A percentile compares a stretch with the other conserved stretches of the same genome.
Evolutionary conservation across 257 asterid species (phyloP).

Genomic region (Avicennia marina): DNA sequence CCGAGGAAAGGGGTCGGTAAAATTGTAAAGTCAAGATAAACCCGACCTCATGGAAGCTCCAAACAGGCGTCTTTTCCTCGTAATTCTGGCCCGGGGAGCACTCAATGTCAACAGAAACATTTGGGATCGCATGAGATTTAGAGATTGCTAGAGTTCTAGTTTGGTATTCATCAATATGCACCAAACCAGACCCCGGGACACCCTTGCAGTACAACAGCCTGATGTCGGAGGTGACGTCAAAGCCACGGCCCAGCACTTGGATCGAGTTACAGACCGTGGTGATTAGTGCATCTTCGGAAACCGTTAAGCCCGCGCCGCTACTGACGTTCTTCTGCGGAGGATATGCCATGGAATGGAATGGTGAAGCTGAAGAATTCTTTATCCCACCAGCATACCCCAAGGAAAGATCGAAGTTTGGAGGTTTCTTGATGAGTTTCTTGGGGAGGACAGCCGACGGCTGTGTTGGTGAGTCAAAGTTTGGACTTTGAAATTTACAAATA

Average conservation of each 20-base stretch:
- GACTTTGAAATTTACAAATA: too few relatives aligned
- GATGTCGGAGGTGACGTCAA: slow-evolving; percentile 96
- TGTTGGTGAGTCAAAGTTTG: slow-evolving; percentile 77
- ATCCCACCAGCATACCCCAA: too few relatives aligned
- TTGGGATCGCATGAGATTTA: slow-evolving; percentile 52
- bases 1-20: not conserved
- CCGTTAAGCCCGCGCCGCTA: slow-evolving; percentile 5
- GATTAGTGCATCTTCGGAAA: slow-evolving; percentile 50
- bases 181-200: slow-evolving; percentile 74
- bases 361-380: too few relatives aligned
- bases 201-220: slow-evolving; percentile 95
- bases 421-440: too few relatives aligned
- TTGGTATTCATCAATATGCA: slow-evolving; percentile 57
- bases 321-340: too few relatives aligned
- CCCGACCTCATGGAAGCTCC: slow-evolving; percentile 75
- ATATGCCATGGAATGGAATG: too few relatives aligned
- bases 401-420: too few relatives aligned
- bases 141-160: slow-evolving; percentile 51
- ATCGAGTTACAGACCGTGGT: slow-evolving; percentile 84
- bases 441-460: too few relatives aligned
- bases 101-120: slow-evolving; percentile 81
- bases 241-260: slow-evolving; percentile 96
- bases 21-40: not conserved
- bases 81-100: slow-evolving; percentile 38
- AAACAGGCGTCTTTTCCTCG: slow-evolving; percentile 62